Percentiles rank a stretch among this genome's conserved stretches.
These are phyloP conservation scores for Fusarium caatingaense DNA, from an alignment of 2,329 filamentous ascomycete species.

Conservation along the genomic window DNA sequence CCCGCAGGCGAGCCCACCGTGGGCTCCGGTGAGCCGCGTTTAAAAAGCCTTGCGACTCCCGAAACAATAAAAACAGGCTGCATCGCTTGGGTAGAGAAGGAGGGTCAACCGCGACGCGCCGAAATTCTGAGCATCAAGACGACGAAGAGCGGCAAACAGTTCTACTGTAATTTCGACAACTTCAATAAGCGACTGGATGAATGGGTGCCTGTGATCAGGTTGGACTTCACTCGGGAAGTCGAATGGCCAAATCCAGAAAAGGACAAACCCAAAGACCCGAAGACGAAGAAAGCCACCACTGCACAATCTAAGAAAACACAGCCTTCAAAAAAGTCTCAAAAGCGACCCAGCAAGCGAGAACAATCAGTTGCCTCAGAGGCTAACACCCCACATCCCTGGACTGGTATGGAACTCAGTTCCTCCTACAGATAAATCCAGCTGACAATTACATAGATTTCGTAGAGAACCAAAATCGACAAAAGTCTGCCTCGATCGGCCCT, in stretches of 20 bases:
- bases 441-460: slow-evolving; percentile 55
- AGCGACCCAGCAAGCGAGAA: slow-evolving; percentile 66
- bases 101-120: slow-evolving; percentile 88
- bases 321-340: slow-evolving; percentile 68
- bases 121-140: slow-evolving; percentile 96
- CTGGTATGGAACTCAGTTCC: slow-evolving; percentile 45
- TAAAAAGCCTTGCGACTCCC: slow-evolving; percentile 86
- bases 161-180: slow-evolving; percentile 97
- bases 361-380: slow-evolving; percentile 66
- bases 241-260: slow-evolving; percentile 97
- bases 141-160: slow-evolving; percentile 86
- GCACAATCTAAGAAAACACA: slow-evolving; percentile 67
- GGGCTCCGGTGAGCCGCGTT: slow-evolving; percentile 66
- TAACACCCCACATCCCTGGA: slow-evolving; percentile 65
- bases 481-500: slow-evolving; percentile 55
- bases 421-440: not conserved
- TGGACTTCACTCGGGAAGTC: slow-evolving; percentile 90
- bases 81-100: slow-evolving; percentile 72
- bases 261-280: slow-evolving; percentile 77
- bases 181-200: slow-evolving; percentile 91
- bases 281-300: slow-evolving; percentile 76
- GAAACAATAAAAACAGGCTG: slow-evolving; percentile 77
- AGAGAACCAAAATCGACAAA: slow-evolving; percentile 59
- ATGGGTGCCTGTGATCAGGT: slow-evolving; percentile 85
- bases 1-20: slow-evolving; percentile 64